These are phyloP conservation scores for Arthrobotrys iridis DNA, from an alignment of 2,329 filamentous ascomycete species.

Conservation along the genomic window DNA sequence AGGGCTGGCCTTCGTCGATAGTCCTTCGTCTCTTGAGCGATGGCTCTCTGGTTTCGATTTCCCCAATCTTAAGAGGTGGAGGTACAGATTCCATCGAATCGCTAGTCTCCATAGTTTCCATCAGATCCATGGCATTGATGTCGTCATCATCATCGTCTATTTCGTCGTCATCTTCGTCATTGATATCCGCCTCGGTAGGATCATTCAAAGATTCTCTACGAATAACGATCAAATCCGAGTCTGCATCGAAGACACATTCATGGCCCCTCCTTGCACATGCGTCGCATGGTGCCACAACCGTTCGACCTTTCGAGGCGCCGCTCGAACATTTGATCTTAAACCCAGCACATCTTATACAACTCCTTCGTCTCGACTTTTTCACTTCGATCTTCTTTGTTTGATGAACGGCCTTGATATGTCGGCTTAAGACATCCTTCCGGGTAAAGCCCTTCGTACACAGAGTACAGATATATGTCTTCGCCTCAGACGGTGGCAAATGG, in stretches of 20 bases:
- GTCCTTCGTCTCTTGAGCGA: constrained; percentile 45
- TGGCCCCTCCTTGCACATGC: constrained; percentile 57
- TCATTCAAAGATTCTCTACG: constrained; percentile 45
- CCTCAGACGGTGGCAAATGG: constrained; percentile 57
- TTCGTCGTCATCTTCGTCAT: constrained; percentile 51
- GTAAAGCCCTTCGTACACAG: constrained; percentile 58
- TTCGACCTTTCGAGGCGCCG: constrained; percentile 56
- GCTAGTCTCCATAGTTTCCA: constrained; percentile 42
- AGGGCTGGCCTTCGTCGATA: constrained; percentile 47
- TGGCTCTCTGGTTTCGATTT: constrained; percentile 39
- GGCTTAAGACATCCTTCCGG: constrained; percentile 58
- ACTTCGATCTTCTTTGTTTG: constrained; percentile 58
- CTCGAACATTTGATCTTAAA: constrained; percentile 59
- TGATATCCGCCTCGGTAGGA: constrained; percentile 50
- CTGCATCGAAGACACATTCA: constrained; percentile 58
- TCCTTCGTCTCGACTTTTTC: constrained; percentile 57
- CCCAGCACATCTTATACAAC: constrained; percentile 58
- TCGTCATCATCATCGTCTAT: constrained; percentile 55
- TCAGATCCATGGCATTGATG: constrained; percentile 46
- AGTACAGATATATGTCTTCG: constrained; percentile 57
- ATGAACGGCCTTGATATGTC: constrained; percentile 58
- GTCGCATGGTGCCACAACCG: constrained; percentile 57
- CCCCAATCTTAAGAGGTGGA: constrained; percentile 23
- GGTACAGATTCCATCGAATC: constrained; percentile 40
- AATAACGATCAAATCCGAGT: constrained; percentile 49